phyloP scores from a whole-genome alignment of 208 protist genomes.

The Leishmania lainsoni region DNA sequence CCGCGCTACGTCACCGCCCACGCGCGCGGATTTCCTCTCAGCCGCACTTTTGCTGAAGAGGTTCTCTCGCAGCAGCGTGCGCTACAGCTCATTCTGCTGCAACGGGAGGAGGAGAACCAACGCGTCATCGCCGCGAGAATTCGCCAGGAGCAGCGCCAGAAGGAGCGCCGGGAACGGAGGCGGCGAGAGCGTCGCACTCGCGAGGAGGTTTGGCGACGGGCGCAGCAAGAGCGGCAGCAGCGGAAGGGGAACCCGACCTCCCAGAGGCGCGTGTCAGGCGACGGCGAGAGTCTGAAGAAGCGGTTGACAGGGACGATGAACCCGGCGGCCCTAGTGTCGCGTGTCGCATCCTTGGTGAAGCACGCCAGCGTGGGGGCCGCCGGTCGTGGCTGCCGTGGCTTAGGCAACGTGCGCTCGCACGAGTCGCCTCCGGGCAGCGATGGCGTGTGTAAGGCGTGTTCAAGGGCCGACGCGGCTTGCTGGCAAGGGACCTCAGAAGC shows the following conservation, averaged over 20 bases:
- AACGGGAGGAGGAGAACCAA: slow-evolving; percentile 41
- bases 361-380: background rate
- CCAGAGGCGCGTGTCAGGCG: slow-evolving; percentile 2
- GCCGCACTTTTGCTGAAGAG: slow-evolving; percentile 70
- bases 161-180: slow-evolving; percentile 20
- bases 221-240: slow-evolving; percentile 4
- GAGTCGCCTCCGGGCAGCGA: background rate
- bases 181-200: too few relatives aligned
- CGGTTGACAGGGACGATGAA: slow-evolving; percentile 15
- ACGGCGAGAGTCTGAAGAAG: slow-evolving; percentile 2
- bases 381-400: background rate
- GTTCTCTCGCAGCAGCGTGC: slow-evolving; percentile 55
- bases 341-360: slow-evolving; percentile 32
- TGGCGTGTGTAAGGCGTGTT: background rate
- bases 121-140: slow-evolving; percentile 21
- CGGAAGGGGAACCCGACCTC: background rate
- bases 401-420: background rate
- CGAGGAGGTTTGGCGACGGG: too few relatives aligned
- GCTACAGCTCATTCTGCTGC: slow-evolving; percentile 45
- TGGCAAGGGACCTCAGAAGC: too few relatives aligned
- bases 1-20: slow-evolving; percentile 62
- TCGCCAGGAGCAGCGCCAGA: slow-evolving; percentile 20
- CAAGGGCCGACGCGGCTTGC: background rate
- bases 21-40: slow-evolving; percentile 52
- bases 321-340: slow-evolving; percentile 21